Percentiles rank a stretch among this genome's conserved stretches.
These are phyloP conservation scores for Earliella scabrosa DNA, from an alignment of 1,284 basidiomycete genomes.

Conservation along the genomic window DNA sequence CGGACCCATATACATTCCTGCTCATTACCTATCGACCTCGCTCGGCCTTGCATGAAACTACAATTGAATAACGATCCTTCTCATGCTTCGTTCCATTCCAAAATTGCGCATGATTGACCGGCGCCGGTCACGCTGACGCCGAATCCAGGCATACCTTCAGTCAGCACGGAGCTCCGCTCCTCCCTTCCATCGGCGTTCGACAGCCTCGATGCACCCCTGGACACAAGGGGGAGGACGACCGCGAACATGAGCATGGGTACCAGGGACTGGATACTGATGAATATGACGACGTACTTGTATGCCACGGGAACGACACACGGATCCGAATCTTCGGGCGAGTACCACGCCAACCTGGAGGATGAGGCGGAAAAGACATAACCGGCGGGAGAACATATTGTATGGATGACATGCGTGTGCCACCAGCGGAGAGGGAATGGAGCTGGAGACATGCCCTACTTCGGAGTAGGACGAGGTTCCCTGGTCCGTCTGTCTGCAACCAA, in stretches of 20 bases:
- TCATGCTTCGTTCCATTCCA: no score
- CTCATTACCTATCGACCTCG: no score
- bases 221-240: background rate
- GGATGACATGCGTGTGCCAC: background rate
- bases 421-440: no score
- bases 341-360: background rate
- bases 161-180: constrained; percentile 2
- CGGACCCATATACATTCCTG: no score
- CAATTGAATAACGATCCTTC: no score
- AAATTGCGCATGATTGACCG: no score
- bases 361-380: background rate
- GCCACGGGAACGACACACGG: background rate
- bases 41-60: no score
- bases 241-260: background rate
- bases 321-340: background rate
- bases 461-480: background rate
- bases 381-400: background rate
- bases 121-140: no score
- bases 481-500: background rate
- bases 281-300: no score
- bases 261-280: no score
- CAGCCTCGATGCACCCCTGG: constrained; percentile 9
- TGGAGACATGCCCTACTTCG: background rate
- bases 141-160: no score
- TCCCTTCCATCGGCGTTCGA: constrained; percentile 1